Percentiles rank a stretch among this genome's conserved stretches.
Conservation (phyloP, 2,329 filamentous ascomycete genomes). For the Neonectria coccinea region DNA sequence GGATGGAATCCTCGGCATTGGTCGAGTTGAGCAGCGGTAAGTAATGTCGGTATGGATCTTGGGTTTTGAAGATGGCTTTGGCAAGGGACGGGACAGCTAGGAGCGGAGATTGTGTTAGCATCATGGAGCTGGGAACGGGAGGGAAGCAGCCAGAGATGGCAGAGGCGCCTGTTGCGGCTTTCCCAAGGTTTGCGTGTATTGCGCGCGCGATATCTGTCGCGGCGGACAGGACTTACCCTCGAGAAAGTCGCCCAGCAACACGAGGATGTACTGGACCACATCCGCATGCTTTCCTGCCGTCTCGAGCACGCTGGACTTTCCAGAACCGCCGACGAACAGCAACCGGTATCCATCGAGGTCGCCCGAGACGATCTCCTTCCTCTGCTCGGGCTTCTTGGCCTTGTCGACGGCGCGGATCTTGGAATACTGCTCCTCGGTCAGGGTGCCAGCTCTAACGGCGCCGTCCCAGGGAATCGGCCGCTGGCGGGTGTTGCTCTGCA, state of each 20-base stretch:
- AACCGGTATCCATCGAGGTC: slow-evolving; percentile 84
- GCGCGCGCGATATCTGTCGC: slow-evolving; percentile 2
- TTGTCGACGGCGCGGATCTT: slow-evolving; percentile 98
- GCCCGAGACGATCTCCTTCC: slow-evolving; percentile 82
- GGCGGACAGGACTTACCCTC: slow-evolving; percentile 69
- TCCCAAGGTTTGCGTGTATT: slow-evolving; percentile 7
- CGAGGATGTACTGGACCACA: slow-evolving; percentile 94
- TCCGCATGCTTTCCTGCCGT: slow-evolving; percentile 86
- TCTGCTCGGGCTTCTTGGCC: slow-evolving; percentile 85
- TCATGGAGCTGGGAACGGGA: slow-evolving; percentile 11
- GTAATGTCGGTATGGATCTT: slow-evolving; percentile 84
- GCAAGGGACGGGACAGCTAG: slow-evolving; percentile 84
- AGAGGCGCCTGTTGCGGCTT: background rate
- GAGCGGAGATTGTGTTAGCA: slow-evolving; percentile 37
- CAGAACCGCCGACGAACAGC: slow-evolving; percentile 82
- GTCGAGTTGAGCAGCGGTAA: slow-evolving; percentile 88
- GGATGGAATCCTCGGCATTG: slow-evolving; percentile 80
- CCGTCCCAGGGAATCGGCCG: slow-evolving; percentile 98
- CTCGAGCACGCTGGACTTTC: slow-evolving; percentile 80
- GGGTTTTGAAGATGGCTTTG: slow-evolving; percentile 78
- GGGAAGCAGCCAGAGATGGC: slow-evolving; percentile 25
- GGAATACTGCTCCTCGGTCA: slow-evolving; percentile 92
- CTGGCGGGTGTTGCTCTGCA: slow-evolving; percentile 97
- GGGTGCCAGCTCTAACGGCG: slow-evolving; percentile 90
- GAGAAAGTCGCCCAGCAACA: slow-evolving; percentile 87